These are phyloP conservation scores for Fraxinus angustifolia DNA, from an alignment of 305 asterid genomes.

Conservation along the genomic window DNA sequence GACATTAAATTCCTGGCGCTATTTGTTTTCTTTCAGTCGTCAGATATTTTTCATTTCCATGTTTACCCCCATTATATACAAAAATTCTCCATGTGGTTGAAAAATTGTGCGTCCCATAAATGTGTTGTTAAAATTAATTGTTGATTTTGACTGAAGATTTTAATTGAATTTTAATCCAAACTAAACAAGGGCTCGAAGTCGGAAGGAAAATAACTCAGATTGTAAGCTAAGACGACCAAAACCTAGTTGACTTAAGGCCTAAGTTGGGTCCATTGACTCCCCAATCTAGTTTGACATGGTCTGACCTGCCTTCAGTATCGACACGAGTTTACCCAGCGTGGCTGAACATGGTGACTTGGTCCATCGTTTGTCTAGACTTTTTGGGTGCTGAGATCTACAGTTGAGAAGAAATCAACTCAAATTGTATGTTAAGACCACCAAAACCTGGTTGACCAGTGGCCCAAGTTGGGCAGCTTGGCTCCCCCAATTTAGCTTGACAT, in stretches of 20 bases:
- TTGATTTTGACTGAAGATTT: too few species aligned
- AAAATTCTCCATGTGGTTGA: neutral
- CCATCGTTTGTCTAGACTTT: neutral
- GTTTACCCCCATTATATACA: neutral
- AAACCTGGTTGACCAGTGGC: neutral
- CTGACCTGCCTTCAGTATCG: neutral
- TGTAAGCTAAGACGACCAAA: neutral
- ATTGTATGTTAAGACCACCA: neutral
- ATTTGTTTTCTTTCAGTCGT: slow-evolving; percentile 33
- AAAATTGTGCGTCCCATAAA: too few species aligned
- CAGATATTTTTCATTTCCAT: slow-evolving; percentile 13
- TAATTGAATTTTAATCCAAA: too few species aligned
- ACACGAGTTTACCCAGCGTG: neutral
- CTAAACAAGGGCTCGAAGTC: neutral
- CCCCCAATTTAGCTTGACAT: neutral
- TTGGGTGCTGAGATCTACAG: neutral
- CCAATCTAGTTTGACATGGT: neutral
- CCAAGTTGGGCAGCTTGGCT: neutral
- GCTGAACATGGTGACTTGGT: neutral
- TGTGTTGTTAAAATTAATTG: too few species aligned
- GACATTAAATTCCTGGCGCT: slow-evolving; percentile 29
- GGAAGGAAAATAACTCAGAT: neutral
- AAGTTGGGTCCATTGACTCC: neutral
- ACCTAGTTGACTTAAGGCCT: neutral
- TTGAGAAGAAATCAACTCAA: neutral